Conservation (phyloP, 176 grass and related monocot genomes). For the Avena eriantha region DNA sequence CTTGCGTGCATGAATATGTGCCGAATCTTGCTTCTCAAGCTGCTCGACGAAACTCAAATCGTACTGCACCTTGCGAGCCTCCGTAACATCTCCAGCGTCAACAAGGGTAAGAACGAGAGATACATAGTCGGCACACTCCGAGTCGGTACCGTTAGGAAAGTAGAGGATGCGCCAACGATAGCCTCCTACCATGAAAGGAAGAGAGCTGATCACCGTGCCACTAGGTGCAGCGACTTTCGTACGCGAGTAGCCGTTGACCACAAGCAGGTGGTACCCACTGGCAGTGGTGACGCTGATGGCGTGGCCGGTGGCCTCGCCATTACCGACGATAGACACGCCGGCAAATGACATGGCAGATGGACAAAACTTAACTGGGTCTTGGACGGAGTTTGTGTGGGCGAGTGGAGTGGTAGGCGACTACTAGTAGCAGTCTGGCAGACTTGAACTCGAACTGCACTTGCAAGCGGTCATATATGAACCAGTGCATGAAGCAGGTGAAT, state of each 20-base stretch:
- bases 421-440: too few relatives aligned
- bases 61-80: background rate
- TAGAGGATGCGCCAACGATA: background rate
- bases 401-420: background rate
- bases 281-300: background rate
- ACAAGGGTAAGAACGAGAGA: background rate
- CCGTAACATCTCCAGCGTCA: background rate
- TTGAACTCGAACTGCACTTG: background rate
- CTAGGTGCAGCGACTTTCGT: background rate
- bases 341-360: background rate
- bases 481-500: background rate
- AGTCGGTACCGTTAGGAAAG: background rate
- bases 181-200: background rate
- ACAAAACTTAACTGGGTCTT: background rate
- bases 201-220: background rate
- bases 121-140: fast-evolving
- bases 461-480: background rate
- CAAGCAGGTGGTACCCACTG: conserved; percentile 19
- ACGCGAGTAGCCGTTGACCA: background rate
- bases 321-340: background rate
- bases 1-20: background rate
- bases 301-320: background rate
- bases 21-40: background rate
- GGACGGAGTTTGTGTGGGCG: background rate
- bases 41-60: background rate